Conservation (phyloP, 169 alveolate genomes). For the Theileria annulata region DNA sequence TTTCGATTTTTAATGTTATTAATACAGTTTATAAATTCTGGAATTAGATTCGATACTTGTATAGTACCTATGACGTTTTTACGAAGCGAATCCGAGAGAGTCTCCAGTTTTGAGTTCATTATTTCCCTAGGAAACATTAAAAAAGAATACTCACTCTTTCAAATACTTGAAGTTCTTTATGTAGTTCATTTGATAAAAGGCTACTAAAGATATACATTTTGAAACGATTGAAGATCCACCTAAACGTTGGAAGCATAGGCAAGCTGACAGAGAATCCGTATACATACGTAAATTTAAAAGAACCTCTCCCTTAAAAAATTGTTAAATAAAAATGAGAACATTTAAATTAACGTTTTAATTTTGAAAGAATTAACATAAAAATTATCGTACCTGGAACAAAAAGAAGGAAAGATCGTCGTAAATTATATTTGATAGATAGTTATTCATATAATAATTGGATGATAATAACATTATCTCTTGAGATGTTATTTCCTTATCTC, state of each 20-base stretch:
- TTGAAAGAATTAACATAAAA: not conserved
- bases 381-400: conserved; percentile 34
- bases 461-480: conserved; percentile 14
- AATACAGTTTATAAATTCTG: conserved; percentile 57
- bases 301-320: conserved; percentile 37
- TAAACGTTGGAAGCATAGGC: conserved; percentile 27
- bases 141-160: conserved; percentile 29
- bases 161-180: conserved; percentile 30
- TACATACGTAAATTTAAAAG: conserved; percentile 31
- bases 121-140: conserved; percentile 6
- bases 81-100: conserved; percentile 37
- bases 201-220: conserved; percentile 52
- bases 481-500: conserved; percentile 25
- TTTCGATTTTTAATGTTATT: conserved; percentile 28
- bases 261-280: conserved; percentile 56
- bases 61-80: conserved; percentile 57
- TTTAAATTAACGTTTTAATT: not conserved
- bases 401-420: conserved; percentile 40
- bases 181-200: conserved; percentile 60
- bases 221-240: conserved; percentile 15
- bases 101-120: conserved; percentile 20
- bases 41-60: conserved; percentile 51
- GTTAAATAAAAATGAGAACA: not conserved
- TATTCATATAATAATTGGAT: conserved; percentile 21
- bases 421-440: not conserved